Percentiles rank a stretch among this genome's conserved stretches.
Conservation (phyloP, 257 asterid species). For the Ilex asprella region DNA sequence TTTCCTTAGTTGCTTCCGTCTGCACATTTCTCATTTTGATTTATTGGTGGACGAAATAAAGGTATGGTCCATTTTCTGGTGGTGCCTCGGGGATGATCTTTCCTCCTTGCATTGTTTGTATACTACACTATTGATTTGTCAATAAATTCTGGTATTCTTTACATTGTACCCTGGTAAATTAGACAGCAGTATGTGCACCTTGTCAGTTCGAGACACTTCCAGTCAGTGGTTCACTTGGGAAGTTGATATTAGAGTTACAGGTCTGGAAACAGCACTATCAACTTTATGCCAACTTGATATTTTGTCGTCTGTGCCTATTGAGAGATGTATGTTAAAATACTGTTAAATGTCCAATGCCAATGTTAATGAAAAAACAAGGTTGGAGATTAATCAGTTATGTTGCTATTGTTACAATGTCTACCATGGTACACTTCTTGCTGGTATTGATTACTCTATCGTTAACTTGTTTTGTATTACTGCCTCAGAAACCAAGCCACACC, state of each 20-base stretch:
- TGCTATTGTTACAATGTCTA: no score
- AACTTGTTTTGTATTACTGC: no score
- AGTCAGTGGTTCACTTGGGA: not conserved
- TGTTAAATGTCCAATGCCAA: no score
- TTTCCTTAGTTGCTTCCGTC: not conserved
- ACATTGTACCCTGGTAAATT: not conserved
- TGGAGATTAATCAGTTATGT: no score
- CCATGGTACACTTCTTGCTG: no score
- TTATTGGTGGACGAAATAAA: slow-evolving; percentile 1
- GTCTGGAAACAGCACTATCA: no score
- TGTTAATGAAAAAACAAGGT: no score
- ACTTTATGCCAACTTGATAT: no score
- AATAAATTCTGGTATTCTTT: not conserved
- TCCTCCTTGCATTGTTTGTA: not conserved
- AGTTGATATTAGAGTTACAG: not conserved
- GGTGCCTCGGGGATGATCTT: not conserved
- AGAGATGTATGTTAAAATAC: no score
- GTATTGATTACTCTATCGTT: no score
- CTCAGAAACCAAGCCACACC: no score
- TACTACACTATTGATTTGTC: not conserved
- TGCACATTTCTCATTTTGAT: slow-evolving; percentile 2
- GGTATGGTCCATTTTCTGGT: not conserved
- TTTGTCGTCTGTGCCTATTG: no score
- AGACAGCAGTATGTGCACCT: not conserved
- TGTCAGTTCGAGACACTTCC: not conserved